These are phyloP conservation scores for Mercurialis annua DNA, from an alignment of 345 rosid species.

Conservation along the genomic window DNA sequence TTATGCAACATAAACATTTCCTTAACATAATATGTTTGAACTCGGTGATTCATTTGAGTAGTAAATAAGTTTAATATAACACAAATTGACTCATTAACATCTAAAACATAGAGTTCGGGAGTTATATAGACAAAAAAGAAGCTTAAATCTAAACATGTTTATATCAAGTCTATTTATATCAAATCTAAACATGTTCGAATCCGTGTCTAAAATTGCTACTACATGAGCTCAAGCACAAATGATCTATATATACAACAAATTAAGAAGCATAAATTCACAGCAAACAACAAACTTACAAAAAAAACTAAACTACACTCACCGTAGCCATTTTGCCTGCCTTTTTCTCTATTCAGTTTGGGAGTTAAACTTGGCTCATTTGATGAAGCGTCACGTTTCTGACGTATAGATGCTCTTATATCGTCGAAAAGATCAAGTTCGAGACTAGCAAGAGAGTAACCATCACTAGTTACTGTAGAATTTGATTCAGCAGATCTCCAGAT, in stretches of 20 bases:
- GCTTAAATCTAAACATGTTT: too few relatives aligned
- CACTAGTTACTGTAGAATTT: constrained; percentile 16
- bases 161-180: too few relatives aligned
- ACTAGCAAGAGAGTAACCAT: constrained; percentile 30
- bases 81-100: too few relatives aligned
- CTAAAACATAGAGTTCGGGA: too few relatives aligned
- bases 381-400: constrained; percentile 8
- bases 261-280: background rate
- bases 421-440: constrained; percentile 47
- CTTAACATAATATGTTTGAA: too few relatives aligned
- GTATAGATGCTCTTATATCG: constrained; percentile 31
- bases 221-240: background rate
- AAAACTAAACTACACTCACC: constrained; percentile 25
- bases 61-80: too few relatives aligned
- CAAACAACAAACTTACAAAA: background rate
- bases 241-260: background rate
- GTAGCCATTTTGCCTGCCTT: constrained; percentile 13
- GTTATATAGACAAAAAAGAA: too few relatives aligned
- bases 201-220: too few relatives aligned
- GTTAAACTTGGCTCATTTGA: constrained; percentile 12
- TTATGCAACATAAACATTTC: too few relatives aligned
- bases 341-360: constrained; percentile 18
- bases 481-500: constrained; percentile 29
- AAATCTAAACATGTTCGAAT: too few relatives aligned
- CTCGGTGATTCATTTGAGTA: too few relatives aligned